phyloP scores from a whole-genome alignment of 805 yeast genomes.

The Maudiozyma pseudohumilis region DNA sequence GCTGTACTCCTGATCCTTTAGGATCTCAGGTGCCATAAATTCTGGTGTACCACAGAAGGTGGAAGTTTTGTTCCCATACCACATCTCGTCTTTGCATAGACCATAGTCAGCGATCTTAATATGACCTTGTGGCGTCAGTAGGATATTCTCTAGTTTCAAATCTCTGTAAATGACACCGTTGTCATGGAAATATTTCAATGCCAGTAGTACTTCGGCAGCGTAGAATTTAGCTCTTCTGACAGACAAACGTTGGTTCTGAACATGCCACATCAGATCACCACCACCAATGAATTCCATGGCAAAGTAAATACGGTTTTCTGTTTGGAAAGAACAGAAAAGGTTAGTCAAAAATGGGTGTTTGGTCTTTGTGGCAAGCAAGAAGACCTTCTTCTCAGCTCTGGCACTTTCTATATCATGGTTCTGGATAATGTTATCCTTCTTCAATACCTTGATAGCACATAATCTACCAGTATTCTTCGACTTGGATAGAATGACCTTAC shows the following conservation, averaged over 20 bases:
- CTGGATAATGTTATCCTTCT: conserved; percentile 90
- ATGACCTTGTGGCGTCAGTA: conserved; percentile 84
- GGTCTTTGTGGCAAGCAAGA: conserved; percentile 70
- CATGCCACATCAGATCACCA: conserved; percentile 99
- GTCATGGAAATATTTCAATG: conserved; percentile 87
- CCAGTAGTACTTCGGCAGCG: conserved; percentile 91
- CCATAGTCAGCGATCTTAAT: conserved; percentile 97
- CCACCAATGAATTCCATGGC: conserved; percentile 98
- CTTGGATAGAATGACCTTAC: conserved; percentile 96
- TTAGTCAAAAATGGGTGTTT: conserved; percentile 89
- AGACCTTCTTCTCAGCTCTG: conserved; percentile 88
- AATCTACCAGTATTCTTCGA: conserved; percentile 69
- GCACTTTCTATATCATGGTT: conserved; percentile 95
- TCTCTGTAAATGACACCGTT: conserved; percentile 95
- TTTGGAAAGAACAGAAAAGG: conserved; percentile 91
- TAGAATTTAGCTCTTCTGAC: conserved; percentile 91
- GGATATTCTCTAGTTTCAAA: conserved; percentile 86
- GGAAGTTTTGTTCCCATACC: conserved; percentile 73
- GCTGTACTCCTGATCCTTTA: conserved; percentile 85
- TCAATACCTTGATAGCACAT: conserved; percentile 93
- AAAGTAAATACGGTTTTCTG: conserved; percentile 92
- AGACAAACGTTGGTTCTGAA: conserved; percentile 83
- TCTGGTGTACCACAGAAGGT: conserved; percentile 99
- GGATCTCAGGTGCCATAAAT: conserved; percentile 97
- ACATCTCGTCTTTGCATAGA: conserved; percentile 88